Evolutionary conservation across 1,139 yeast genomes (phyloP).

Genomic region (Scheffersomyces segobiensis): DNA sequence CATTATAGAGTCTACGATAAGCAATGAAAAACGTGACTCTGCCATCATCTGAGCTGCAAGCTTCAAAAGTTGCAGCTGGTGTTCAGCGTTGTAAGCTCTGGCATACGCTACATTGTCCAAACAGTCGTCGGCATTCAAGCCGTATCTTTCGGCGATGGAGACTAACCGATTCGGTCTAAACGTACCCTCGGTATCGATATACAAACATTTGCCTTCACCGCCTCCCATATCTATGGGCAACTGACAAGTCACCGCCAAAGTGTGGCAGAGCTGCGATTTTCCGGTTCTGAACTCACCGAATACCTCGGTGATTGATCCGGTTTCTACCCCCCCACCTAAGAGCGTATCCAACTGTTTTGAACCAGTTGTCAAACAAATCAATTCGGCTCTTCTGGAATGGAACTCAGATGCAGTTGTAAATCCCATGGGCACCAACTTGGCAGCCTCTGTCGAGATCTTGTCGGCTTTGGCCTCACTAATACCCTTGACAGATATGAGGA

Average conservation of each 20-base stretch:
- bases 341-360: conserved; percentile 91
- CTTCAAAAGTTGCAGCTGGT: conserved; percentile 80
- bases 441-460: conserved; percentile 75
- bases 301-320: conserved; percentile 94
- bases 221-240: conserved; percentile 98
- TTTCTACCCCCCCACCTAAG: conserved; percentile 95
- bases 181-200: conserved; percentile 96
- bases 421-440: conserved; percentile 90
- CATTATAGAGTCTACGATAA: conserved; percentile 95
- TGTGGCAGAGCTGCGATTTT: conserved; percentile 94
- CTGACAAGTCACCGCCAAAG: conserved; percentile 95
- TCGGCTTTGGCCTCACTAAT: conserved; percentile 97
- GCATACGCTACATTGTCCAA: conserved; percentile 97
- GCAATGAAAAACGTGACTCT: conserved; percentile 75
- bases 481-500: conserved; percentile 77
- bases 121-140: conserved; percentile 92
- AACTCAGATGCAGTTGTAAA: conserved; percentile 97
- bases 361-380: conserved; percentile 92
- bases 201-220: conserved; percentile 96
- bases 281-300: conserved; percentile 99
- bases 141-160: conserved; percentile 89
- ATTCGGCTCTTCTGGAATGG: conserved; percentile 84
- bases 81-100: conserved; percentile 95
- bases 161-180: conserved; percentile 89
- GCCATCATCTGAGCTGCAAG: conserved; percentile 98